Evolutionary conservation across 2,329 filamentous ascomycete species (phyloP).

Genomic region (Penicillium sp.): DNA sequence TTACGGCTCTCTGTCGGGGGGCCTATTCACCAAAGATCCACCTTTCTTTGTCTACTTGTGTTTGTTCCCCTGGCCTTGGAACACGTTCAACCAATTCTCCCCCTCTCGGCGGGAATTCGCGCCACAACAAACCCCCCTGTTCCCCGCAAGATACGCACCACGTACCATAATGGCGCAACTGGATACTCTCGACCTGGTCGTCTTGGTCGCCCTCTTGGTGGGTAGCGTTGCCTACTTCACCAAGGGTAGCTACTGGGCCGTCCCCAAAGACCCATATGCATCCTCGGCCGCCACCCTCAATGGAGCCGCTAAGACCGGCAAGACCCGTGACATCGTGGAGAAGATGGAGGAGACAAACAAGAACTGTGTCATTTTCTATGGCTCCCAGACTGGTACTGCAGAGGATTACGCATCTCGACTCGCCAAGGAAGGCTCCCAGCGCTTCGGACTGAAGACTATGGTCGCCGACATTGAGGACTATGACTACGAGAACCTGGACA

Average conservation of each 20-base stretch:
- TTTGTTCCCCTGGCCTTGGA: background rate
- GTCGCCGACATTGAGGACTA: constrained; percentile 96
- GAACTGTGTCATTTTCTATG: constrained; percentile 97
- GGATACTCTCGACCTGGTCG: constrained; percentile 87
- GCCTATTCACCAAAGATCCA: background rate
- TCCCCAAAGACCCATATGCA: constrained; percentile 81
- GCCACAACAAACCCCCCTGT: constrained; percentile 3
- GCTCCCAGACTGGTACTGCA: constrained; percentile 93
- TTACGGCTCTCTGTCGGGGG: background rate
- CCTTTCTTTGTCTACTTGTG: background rate
- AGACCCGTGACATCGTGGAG: constrained; percentile 85
- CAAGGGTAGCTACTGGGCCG: constrained; percentile 79
- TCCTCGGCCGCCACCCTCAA: constrained; percentile 54
- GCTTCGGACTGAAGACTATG: constrained; percentile 96
- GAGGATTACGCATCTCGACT: constrained; percentile 95
- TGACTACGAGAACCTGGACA: constrained; percentile 88
- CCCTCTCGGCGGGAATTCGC: constrained; percentile 4
- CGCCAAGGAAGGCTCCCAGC: constrained; percentile 92
- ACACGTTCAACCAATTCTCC: background rate
- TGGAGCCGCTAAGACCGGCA: constrained; percentile 64
- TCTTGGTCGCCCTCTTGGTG: constrained; percentile 73
- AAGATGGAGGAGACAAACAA: constrained; percentile 93
- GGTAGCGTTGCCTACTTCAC: constrained; percentile 94
- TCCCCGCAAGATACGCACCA: background rate
- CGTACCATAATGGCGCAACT: constrained; percentile 71